Base-by-base conservation (phyloP, 108 stramenopile genomes). In the Schizochytrium sp. region DNA sequence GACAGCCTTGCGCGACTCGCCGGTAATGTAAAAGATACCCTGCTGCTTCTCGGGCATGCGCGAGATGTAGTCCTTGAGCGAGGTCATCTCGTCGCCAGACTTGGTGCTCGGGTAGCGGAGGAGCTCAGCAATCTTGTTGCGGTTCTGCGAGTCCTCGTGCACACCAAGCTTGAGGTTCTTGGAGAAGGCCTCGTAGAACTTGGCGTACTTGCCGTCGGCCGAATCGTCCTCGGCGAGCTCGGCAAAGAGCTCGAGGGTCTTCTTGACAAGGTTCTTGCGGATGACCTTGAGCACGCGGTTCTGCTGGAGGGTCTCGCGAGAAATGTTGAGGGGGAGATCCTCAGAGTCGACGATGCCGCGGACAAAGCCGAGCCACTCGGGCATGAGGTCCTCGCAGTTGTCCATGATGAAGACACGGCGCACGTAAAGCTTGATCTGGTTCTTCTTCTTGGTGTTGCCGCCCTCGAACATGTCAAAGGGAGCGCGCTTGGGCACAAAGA, bases 331-430 rank as follows among this genome's bases (percentile, higher is more conserved):
- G 34, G 99, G 99, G 72, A 99, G 94, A 95, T 99, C 99, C 95
- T 99, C 99, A 47, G 96, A 97, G 92, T 99, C 99, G 18, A 99
- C 99, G 87, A 99, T 97, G 87, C 99, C 99, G 97, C 98, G 97
- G 91, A 99, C 94, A 91, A 99, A 99, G 87, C 93, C 92, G 21
- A 99, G 94, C 97, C 97, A 99, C 93, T 99, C 99, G 55, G 99
- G 99, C 99, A 99, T 99, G 90, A 99, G 88, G 90, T 99, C 99
- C 93, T 99, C 98, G 92, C 99, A 99, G 95, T 99, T 99, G 95
- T 99, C 99, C 98, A 99, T 99, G 96, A 99, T 99, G 95, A 99
- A 99, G 83, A 99, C 99, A 87, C 99, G 95, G 89, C 99, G 97
- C 90, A 99, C 99, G 93, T 99, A 99, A 43, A 99, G 93, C 98